These are phyloP conservation scores for Taxillus chinensis DNA, from an alignment of 164 flowering plant genomes.

Conservation along the genomic window DNA sequence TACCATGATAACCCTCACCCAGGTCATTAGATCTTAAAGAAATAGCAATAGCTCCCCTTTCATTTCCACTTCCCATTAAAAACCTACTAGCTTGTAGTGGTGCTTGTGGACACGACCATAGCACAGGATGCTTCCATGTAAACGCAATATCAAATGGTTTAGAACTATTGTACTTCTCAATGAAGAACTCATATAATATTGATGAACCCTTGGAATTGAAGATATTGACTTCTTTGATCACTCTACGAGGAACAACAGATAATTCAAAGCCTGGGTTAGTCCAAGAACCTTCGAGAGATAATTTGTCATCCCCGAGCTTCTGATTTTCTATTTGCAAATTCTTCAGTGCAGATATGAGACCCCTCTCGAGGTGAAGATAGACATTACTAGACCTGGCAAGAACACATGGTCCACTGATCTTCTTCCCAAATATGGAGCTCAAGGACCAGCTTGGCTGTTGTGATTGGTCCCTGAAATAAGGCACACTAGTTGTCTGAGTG, in stretches of 20 bases:
- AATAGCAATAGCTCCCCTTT: constrained; percentile 89
- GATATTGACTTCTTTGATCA: constrained; percentile 32
- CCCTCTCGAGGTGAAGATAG: constrained; percentile 60
- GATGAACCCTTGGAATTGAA: constrained; percentile 24
- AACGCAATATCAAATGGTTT: constrained; percentile 63
- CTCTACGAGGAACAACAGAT: constrained; percentile 44
- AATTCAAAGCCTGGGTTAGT: constrained; percentile 41
- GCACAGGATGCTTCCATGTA: constrained; percentile 65
- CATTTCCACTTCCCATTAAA: constrained; percentile 95
- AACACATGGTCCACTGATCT: constrained; percentile 47
- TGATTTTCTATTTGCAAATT: constrained; percentile 16
- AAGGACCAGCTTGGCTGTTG: constrained; percentile 79
- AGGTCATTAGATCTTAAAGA: constrained; percentile 41
- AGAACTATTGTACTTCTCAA: constrained; percentile 31
- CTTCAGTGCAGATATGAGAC: constrained; percentile 31
- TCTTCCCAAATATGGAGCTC: constrained; percentile 72
- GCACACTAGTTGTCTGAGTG: constrained; percentile 11
- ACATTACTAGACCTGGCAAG: constrained; percentile 75
- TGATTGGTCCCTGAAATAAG: constrained; percentile 18
- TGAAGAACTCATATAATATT: constrained; percentile 41
- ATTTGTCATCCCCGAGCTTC: constrained; percentile 8
- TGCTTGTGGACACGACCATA: constrained; percentile 63
- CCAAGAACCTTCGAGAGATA: constrained; percentile 17
- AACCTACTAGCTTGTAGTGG: constrained; percentile 77
- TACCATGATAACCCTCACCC: constrained; percentile 10